Base-by-base conservation (phyloP, 73 alveolate species). In the Breviolum minutum region DNA sequence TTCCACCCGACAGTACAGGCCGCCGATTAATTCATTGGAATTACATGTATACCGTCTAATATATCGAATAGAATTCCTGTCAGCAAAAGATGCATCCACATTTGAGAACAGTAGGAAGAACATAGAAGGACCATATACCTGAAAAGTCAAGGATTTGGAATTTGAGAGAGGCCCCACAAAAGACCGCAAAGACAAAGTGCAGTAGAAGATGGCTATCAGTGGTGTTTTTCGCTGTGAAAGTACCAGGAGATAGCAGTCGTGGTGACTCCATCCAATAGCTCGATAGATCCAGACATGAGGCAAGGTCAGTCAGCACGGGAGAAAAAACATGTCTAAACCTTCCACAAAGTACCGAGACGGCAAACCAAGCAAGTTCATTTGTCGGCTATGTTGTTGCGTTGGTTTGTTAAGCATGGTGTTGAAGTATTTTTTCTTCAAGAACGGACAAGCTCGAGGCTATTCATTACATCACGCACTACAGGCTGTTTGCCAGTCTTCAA, bases 221-320 rank as follows among this genome's bases (percentile, higher is more conserved):
- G 54, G 54, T 40, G 54, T 40, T 40, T 0, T 40, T 40, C 54
- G 54, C 54, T 40, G 54, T 40, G 95, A 17, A 60, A 30, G 95
- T 54, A 17, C 96, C 63, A 89, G 96, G 96, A 89, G 60, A 32
- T 66, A 19, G 96, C 70, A 13, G 48, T 89, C 12, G 96, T 89
- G 74, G 70, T 89, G 96, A 89, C 96, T 7, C 96, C 96, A 14
- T 89, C 86, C 29, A 89, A 89, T 85, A 89, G 96, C 86, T 89
- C 96, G 10, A 62, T 68, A 40, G 81, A 89, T 12, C 96, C 96
- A 24, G 96, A 89, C 86, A 68, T 89, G 96, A 89, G 96, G 96
- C 32, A n/a, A 29, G 89, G 27, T 20, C 22, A 77, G 14, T 79
- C 24, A 9, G 66, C 20, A 19, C 0, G 69, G 87, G 13, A 79